Evolutionary conservation across 768 basidiomycete genomes (phyloP).

Genomic region (Suillus decipiens): DNA sequence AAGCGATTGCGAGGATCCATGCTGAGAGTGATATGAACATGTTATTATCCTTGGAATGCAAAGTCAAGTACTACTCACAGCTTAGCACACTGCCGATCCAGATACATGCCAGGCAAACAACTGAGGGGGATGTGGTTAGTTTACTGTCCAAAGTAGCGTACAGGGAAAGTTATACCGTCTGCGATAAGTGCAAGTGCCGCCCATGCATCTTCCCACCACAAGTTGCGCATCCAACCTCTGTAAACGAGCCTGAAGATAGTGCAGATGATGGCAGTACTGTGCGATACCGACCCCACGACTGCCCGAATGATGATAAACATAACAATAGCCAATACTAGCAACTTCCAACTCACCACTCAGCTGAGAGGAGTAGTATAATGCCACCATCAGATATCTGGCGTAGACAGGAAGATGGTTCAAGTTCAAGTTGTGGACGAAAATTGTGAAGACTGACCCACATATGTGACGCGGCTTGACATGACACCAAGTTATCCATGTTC

Average conservation of each 20-base stretch:
- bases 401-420: not conserved
- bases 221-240: slow-evolving; percentile 20
- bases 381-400: not conserved
- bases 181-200: slow-evolving; percentile 22
- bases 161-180: slow-evolving; percentile 13
- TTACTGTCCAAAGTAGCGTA: not conserved
- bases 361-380: not conserved
- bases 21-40: not conserved
- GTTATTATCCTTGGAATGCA: slow-evolving; percentile 1
- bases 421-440: not conserved
- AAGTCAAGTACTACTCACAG: slow-evolving; percentile 14
- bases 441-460: not conserved
- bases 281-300: slow-evolving; percentile 22
- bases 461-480: not conserved
- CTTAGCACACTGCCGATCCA: slow-evolving; percentile 8
- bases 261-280: slow-evolving; percentile 24
- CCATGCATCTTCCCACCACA: slow-evolving; percentile 35
- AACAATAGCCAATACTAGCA: not conserved
- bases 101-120: slow-evolving; percentile 14
- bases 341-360: not conserved
- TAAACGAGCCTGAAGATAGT: slow-evolving; percentile 27
- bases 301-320: not conserved
- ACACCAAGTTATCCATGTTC: no score
- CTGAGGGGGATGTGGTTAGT: not conserved
- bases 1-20: slow-evolving; percentile 20